Evolutionary conservation across 352 stramenopile genomes (phyloP), one percentile per base, ranked within the genome.

Genomic region (Phytophthora foliorum): DNA sequence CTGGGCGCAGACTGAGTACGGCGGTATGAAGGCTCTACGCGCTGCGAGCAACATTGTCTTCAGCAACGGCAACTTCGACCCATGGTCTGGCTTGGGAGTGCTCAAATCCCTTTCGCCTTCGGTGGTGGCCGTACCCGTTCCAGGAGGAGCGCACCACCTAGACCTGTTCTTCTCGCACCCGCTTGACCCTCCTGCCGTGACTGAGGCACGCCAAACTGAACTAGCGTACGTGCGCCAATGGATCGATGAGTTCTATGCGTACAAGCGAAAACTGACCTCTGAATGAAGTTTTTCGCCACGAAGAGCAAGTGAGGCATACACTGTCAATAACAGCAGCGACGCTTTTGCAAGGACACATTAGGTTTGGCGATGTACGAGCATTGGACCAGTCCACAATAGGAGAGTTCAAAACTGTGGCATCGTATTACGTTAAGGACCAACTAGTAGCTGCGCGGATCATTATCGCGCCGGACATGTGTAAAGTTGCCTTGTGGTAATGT

Each of bases 31-130:
- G 19, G 74, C 76, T 19, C 68, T 89, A 6, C 64, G 64, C 2
- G 53, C 69, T 6, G 50, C 77, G 6, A 86, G 72, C 24, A 91
- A 91, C 70, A 89, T 93, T 42, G 77, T 93, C 32, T 91, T 91
- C 56, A 88, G 80, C 55, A 88, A 88, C 25, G 84, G 84, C 38
- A 63, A 86, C 39, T 84, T 85, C 34, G 84, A 93, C 49, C 84
- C 84, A 34, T 93, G 84, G 84, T 75, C 72, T 10, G 78, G 68
- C 41, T 75, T 73, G 42, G 78, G 81, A 9, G 82, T 93, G n/a
- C 57, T 72, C 10, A 38, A 76, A 24, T 74, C 64, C 2, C 52
- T 86, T 8, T 78, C 71, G 19, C 62, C 74, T 17, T 84, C 80
- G 11, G 76, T 84, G 56, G 64, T 82, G 16, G 68, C 72, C 32